A percentile compares a stretch with the other conserved stretches of the same genome.
Evolutionary conservation across 345 rosid genomes (phyloP).

Genomic region (Eucalyptus sp.): DNA sequence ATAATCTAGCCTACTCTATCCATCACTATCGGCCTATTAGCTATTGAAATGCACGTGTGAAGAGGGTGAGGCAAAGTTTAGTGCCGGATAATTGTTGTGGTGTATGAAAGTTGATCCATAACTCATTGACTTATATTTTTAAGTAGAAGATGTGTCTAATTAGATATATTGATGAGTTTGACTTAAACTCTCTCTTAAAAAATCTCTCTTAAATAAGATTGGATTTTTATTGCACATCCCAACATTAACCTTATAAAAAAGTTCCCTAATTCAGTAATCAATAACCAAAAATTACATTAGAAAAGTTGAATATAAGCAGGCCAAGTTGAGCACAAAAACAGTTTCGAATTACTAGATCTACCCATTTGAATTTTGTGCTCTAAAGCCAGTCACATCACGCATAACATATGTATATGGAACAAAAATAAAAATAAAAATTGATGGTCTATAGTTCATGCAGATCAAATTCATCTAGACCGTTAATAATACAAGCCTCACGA

Average conservation of each 20-base stretch:
- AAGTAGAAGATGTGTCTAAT: neutral
- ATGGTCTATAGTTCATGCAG: neutral
- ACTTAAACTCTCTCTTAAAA: neutral
- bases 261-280: neutral
- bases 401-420: neutral
- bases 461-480: neutral
- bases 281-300: neutral
- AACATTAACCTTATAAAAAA: neutral
- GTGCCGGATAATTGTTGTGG: accelerated
- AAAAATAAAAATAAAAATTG: too few relatives aligned
- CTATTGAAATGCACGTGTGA: neutral
- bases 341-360: neutral
- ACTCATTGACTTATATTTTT: neutral
- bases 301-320: neutral
- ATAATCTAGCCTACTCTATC: neutral
- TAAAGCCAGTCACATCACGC: neutral
- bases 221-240: neutral
- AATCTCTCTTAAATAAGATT: neutral
- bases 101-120: neutral
- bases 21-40: neutral
- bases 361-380: neutral
- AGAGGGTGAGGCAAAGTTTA: neutral
- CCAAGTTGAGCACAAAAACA: neutral
- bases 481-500: neutral
- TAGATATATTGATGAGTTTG: neutral